Conservation (phyloP, 108 stramenopile species). For the Conticribra weissflogii region DNA sequence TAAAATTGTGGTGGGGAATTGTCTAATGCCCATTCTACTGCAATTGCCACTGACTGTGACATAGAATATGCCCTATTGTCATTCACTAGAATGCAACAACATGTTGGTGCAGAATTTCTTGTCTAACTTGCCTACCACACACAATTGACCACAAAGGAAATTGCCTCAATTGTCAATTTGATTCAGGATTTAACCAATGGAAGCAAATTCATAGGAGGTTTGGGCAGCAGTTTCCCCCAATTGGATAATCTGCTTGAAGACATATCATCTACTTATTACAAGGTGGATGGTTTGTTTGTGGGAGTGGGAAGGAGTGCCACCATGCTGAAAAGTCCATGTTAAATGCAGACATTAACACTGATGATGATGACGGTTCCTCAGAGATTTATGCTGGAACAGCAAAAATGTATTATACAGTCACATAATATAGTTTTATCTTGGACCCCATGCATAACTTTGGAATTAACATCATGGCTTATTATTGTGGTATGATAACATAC, state of each 20-base stretch:
- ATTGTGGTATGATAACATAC: no score
- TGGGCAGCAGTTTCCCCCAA: slow-evolving; percentile 48
- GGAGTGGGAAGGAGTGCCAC: no score
- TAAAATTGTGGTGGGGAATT: slow-evolving; percentile 11
- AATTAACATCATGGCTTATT: no score
- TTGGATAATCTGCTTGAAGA: slow-evolving; percentile 65
- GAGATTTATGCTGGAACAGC: no score
- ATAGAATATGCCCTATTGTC: slow-evolving; percentile 54
- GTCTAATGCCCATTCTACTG: no score
- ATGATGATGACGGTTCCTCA: no score
- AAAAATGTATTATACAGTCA: no score
- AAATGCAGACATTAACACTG: no score
- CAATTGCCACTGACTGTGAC: no score
- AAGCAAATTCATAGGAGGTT: slow-evolving; percentile 8
- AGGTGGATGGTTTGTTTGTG: background rate
- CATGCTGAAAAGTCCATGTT: slow-evolving; percentile 11
- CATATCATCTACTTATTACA: slow-evolving; percentile 42
- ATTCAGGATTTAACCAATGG: slow-evolving; percentile 68
- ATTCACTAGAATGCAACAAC: slow-evolving; percentile 63
- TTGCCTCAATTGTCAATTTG: slow-evolving; percentile 65
- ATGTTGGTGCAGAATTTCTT: slow-evolving; percentile 66
- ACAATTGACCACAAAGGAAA: slow-evolving; percentile 65
- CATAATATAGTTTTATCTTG: no score
- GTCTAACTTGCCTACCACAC: slow-evolving; percentile 83
- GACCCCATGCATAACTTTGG: no score